These are phyloP conservation scores for Dictyostelium purpureum DNA, from an alignment of 78 protist species.

Conservation along the genomic window DNA sequence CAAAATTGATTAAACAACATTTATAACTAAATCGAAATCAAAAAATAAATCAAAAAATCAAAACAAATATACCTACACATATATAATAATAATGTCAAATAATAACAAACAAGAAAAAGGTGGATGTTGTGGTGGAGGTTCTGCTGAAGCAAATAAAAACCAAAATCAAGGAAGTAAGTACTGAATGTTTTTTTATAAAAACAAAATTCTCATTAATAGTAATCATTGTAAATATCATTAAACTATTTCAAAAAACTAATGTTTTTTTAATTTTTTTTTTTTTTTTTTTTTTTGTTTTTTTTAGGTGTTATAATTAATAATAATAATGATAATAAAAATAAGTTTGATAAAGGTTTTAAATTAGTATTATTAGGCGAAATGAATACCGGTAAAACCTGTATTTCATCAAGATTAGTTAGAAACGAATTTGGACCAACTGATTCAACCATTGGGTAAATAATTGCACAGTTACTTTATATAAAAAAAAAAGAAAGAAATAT, in stretches of 20 bases:
- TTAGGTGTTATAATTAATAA: not conserved
- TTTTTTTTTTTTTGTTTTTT: too few relatives aligned
- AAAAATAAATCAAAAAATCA: too few relatives aligned
- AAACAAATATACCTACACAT: not conserved
- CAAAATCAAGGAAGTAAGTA: not conserved
- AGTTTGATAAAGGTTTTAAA: conserved; percentile 67
- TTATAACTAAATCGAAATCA: too few relatives aligned
- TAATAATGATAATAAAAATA: conserved; percentile 30
- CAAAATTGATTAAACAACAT: not conserved
- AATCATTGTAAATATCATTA: not conserved
- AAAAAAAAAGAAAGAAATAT: not conserved
- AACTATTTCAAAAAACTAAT: too few relatives aligned
- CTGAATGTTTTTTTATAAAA: too few relatives aligned
- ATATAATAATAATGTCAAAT: not conserved
- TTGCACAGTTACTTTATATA: not conserved
- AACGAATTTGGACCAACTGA: conserved; percentile 75
- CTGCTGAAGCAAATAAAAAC: not conserved
- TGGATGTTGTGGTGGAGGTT: conserved; percentile 7
- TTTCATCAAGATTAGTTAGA: conserved; percentile 59
- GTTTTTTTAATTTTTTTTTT: too few relatives aligned
- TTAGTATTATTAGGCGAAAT: conserved; percentile 58
- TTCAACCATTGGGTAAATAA: conserved; percentile 72
- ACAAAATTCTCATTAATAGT: not conserved
- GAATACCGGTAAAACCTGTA: conserved; percentile 70
- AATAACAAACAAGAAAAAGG: not conserved